phyloP scores from a whole-genome alignment of 768 basidiomycete species.

The Udeniomyces megalosporus region DNA sequence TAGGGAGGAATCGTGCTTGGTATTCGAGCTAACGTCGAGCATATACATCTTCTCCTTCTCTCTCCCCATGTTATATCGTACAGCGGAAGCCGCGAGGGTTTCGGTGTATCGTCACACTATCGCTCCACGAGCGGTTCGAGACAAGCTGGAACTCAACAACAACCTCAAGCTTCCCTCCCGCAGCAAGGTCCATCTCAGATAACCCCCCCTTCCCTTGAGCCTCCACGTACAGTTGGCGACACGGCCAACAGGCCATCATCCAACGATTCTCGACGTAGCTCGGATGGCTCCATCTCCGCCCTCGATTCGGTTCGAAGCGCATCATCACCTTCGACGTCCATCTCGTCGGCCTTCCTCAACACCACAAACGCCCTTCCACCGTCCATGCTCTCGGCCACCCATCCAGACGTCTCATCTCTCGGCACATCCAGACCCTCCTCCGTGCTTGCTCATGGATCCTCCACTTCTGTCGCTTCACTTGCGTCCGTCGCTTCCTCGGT shows the following conservation, averaged over 20 bases:
- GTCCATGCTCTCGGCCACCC: neutral
- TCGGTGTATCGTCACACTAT: too few species aligned
- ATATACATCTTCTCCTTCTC: neutral
- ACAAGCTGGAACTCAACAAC: too few species aligned
- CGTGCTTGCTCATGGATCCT: neutral
- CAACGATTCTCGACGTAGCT: neutral
- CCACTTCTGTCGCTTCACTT: neutral
- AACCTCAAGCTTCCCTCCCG: neutral
- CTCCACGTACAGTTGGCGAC: neutral
- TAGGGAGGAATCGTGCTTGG: neutral
- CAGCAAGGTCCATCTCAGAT: too few species aligned
- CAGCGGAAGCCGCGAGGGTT: too few species aligned
- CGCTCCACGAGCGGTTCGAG: too few species aligned
- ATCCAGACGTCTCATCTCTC: neutral
- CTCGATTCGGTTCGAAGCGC: neutral
- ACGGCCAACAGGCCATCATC: neutral
- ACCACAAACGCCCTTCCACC: slow-evolving; percentile 3
- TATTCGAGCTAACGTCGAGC: neutral
- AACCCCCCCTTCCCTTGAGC: neutral
- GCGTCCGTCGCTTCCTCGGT: neutral
- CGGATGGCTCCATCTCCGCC: neutral
- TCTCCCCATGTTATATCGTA: neutral
- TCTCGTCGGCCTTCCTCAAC: neutral
- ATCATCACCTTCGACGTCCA: neutral
- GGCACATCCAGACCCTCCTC: neutral